Conservation (phyloP, 140 eudicot genomes). For the Erigeron philadelphicus region DNA sequence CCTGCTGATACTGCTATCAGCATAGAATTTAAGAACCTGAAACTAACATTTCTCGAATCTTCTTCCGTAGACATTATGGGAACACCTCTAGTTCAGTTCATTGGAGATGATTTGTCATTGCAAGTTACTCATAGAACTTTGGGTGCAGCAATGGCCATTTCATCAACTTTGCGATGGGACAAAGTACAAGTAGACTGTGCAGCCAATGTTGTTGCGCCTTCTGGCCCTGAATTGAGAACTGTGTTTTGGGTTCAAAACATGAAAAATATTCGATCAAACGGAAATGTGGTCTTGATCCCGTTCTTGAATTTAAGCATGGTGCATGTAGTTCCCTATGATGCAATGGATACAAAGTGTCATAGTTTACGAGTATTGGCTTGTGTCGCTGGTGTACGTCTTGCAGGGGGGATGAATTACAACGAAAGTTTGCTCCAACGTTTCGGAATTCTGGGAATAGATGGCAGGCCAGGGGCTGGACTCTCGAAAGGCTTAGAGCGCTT, state of each 20-base stretch:
- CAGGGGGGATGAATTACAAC: constrained; percentile 87
- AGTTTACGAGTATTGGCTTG: constrained; percentile 72
- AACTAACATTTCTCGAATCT: constrained; percentile 70
- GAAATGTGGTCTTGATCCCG: constrained; percentile 34
- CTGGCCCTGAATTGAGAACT: constrained; percentile 53
- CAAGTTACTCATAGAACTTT: constrained; percentile 74
- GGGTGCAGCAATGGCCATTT: constrained; percentile 83
- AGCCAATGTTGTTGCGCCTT: constrained; percentile 34
- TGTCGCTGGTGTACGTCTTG: constrained; percentile 80
- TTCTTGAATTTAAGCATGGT: constrained; percentile 53
- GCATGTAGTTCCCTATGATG: constrained; percentile 73
- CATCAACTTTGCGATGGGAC: constrained; percentile 73
- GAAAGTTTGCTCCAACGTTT: constrained; percentile 78
- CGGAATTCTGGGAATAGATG: constrained; percentile 84
- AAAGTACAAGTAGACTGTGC: constrained; percentile 65
- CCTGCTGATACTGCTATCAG: constrained; percentile 87
- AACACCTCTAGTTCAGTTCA: constrained; percentile 62
- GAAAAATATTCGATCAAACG: constrained; percentile 31
- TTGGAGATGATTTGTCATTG: constrained; percentile 55
- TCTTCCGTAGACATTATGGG: constrained; percentile 41
- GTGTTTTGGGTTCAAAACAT: constrained; percentile 82
- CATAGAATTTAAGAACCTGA: constrained; percentile 49
- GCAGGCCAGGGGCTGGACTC: constrained; percentile 86
- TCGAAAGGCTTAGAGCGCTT: constrained; percentile 67
- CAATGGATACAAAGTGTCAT: constrained; percentile 62